A percentile compares a stretch with the other conserved stretches of the same genome.
These are phyloP conservation scores for Candida sojae DNA, from an alignment of 1,139 yeast species.

Conservation along the genomic window DNA sequence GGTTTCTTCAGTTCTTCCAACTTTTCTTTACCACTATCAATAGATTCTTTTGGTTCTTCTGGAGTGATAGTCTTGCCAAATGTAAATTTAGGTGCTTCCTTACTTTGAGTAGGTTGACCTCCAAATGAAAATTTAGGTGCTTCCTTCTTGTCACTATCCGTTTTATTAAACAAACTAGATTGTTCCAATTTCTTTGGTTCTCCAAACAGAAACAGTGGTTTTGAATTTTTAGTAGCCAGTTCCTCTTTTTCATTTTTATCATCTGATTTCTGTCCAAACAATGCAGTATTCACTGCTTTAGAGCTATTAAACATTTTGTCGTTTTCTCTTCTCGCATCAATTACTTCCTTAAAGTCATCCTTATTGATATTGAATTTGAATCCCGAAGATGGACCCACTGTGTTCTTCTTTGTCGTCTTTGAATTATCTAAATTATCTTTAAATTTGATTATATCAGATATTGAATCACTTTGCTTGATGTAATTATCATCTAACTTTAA, in stretches of 20 bases:
- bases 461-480: constrained; percentile 24
- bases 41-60: neutral
- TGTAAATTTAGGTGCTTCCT: constrained; percentile 3
- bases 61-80: constrained; percentile 6
- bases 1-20: neutral
- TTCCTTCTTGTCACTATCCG: neutral
- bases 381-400: constrained; percentile 35
- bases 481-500: constrained; percentile 30
- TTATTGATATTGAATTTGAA: constrained; percentile 37
- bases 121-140: constrained; percentile 7
- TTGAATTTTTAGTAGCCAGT: neutral
- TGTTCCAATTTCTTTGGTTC: neutral
- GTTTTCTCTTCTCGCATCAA: constrained; percentile 21
- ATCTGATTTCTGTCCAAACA: neutral
- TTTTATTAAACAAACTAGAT: constrained; percentile 6
- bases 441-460: constrained; percentile 30
- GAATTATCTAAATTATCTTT: constrained; percentile 20
- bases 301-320: constrained; percentile 9
- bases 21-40: neutral
- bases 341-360: constrained; percentile 24
- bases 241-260: neutral
- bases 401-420: constrained; percentile 9
- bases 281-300: neutral
- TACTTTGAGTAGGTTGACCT: neutral
- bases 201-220: constrained; percentile 9